Conservation (phyloP, 2,329 filamentous ascomycete genomes). For the Exophiala sp. region DNA sequence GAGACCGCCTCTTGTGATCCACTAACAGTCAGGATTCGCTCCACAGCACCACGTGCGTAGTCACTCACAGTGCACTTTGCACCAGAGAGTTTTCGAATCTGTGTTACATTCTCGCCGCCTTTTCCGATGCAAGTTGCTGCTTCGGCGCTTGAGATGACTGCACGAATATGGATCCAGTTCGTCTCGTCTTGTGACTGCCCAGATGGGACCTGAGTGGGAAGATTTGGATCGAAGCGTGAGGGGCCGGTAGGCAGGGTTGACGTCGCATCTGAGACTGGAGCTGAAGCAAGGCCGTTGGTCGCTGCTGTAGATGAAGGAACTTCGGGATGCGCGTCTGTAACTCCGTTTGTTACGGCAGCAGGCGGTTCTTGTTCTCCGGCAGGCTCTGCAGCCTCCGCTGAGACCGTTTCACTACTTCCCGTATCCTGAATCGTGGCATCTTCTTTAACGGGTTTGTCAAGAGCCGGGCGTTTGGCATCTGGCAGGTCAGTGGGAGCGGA, state of each 20-base stretch:
- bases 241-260: conserved; percentile 51
- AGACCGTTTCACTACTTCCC: conserved; percentile 38
- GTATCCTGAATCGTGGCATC: conserved; percentile 35
- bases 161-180: conserved; percentile 92
- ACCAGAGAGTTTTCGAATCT: conserved; percentile 89
- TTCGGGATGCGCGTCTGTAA: conserved; percentile 60
- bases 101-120: conserved; percentile 95
- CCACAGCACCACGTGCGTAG: conserved; percentile 92
- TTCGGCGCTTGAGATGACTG: conserved; percentile 94
- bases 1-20: conserved; percentile 93
- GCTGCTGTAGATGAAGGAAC: conserved; percentile 38
- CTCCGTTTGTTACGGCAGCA: conserved; percentile 38
- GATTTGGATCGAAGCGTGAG: conserved; percentile 46
- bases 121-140: conserved; percentile 98
- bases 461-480: conserved; percentile 90
- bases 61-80: conserved; percentile 99
- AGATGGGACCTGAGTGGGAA: conserved; percentile 37
- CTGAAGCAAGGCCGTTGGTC: conserved; percentile 8
- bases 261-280: conserved; percentile 47
- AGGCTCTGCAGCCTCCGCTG: conserved; percentile 5
- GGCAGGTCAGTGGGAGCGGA: conserved; percentile 87
- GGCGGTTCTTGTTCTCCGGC: conserved; percentile 32
- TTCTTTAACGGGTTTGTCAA: conserved; percentile 82
- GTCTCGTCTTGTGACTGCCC: conserved; percentile 72
- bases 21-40: conserved; percentile 95